Evolutionary conservation across 2,329 filamentous ascomycete species (phyloP), one percentile per base, ranked within the genome.

Genomic region (Nothophaeocryptopus gaeumannii): DNA sequence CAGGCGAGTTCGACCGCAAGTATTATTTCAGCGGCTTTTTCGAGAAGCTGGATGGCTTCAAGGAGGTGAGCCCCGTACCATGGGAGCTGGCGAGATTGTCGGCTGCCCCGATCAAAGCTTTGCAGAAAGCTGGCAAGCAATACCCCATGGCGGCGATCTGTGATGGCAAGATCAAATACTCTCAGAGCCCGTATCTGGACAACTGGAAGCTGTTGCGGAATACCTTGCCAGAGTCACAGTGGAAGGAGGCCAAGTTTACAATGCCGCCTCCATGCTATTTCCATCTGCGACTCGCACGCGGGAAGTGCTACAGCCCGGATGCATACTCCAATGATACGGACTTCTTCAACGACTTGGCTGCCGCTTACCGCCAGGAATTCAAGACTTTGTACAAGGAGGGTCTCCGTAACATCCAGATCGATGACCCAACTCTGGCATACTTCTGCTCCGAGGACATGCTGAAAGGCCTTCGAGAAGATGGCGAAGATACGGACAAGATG

Each of bases 1-100:
- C 85, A 50, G 86, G 86, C 62, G 86, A 89, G 69, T 89, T 86
- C 61, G 66, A 72, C 57, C 57, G 67, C 50, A 68, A 67, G 50
- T 68, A 68, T 59, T 70, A 69, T 58, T 70, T 68, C 52, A 63
- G 61, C 20, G 67, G 67, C 46, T 69, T 70, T 62, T 68, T 69
- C 53, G 67, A 70, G 59, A 69, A 70, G 58, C 64, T 69, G 20
- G 61, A 63, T 37, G 67, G 67, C 47, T 69, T 69, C 62, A 58
- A 65, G 45, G 66, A 67, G 45, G 66, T 70, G 16, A 60, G 62
- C 13, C 64, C 67, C 4, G 66, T 68, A 35, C 67, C 66, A 14
- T 69, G 66, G 67, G 63, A 68, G 34, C 56, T 69, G 13, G 64
- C 67, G 40, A 58, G 67, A 33, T 59, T 68, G 29, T 64, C 58